Base-by-base conservation (phyloP, 768 basidiomycete genomes). In the Suillus clintonianus region DNA sequence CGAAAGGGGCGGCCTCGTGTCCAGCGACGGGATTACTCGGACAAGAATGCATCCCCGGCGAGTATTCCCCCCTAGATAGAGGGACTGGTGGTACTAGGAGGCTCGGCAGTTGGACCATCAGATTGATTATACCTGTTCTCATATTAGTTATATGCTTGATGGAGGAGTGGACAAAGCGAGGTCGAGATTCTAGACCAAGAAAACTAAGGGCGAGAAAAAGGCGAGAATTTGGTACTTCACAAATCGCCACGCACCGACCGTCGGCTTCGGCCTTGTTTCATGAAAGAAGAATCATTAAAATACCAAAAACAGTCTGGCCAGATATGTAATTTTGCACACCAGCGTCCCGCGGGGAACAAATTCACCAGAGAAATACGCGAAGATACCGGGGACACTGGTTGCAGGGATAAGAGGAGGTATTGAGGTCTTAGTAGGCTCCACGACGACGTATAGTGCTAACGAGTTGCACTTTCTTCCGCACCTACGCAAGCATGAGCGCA, bases 401-500 rank as follows among this genome's bases (percentile, higher is more conserved):
- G 37, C 37, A 62, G 15, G 24, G 34, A 61, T 10, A 62, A 42
- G 36, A 59, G 27, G 34, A 53, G 63, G 50, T 65, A 60, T 34
- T 43, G 63, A 57, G 42, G 54, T 48, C 60, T 53, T 77, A 64
- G 70, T 78, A 92, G 71, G 86, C 87, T 70, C 91, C 90, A 66
- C 91, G 86, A 65, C 84, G 84, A 70, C 90, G 88, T 71, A 94
- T 94, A 76, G 87, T 87, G 65, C 85, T 83, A 67, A 94, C 92
- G 39, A 94, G 78, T 71, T 90, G 85, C 42, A 94, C 90, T 78
- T 91, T 94, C 79, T 86, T 86, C 75, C 92, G 86, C 65, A 94
- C 92, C 92, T 94, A 70, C 24, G 10, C n/a, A 67, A 63, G 60
- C 62, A 63, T 62, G 51, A 64, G 68, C 59, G 48, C 51, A 57